phyloP scores from a whole-genome alignment of 2,329 filamentous ascomycete species.

The Monosporascus sp. region DNA sequence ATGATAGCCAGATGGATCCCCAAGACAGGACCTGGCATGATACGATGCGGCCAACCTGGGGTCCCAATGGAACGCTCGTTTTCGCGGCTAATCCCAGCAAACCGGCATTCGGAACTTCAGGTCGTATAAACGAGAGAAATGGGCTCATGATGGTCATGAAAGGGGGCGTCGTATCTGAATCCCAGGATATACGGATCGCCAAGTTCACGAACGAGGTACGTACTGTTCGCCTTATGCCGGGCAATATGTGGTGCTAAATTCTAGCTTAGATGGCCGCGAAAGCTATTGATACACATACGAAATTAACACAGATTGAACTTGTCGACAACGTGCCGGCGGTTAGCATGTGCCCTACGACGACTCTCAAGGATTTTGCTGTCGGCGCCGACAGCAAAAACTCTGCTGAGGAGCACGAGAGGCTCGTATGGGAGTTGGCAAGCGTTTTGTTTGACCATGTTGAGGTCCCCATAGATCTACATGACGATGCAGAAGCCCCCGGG shows the following conservation, averaged over 20 bases:
- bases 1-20: constrained; percentile 55
- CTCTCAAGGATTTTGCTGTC: constrained; percentile 43
- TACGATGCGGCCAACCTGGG: constrained; percentile 75
- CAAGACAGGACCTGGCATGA: constrained; percentile 64
- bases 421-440: constrained; percentile 80
- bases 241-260: constrained; percentile 15
- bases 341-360: constrained; percentile 37
- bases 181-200: constrained; percentile 59
- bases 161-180: constrained; percentile 55
- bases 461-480: constrained; percentile 35
- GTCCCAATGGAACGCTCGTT: constrained; percentile 66
- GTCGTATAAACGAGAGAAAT: constrained; percentile 31
- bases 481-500: constrained; percentile 28
- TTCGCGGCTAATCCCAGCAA: constrained; percentile 44
- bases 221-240: constrained; percentile 1
- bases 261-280: constrained; percentile 45
- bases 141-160: constrained; percentile 49
- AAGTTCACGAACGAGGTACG: constrained; percentile 53
- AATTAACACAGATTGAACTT: constrained; percentile 46
- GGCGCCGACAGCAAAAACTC: constrained; percentile 29
- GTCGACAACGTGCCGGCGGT: constrained; percentile 57
- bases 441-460: constrained; percentile 75
- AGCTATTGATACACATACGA: constrained; percentile 50
- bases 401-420: constrained; percentile 57
- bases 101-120: constrained; percentile 23